Evolutionary conservation across 257 asterid genomes (phyloP).

Genomic region (Solanum etuberosum): DNA sequence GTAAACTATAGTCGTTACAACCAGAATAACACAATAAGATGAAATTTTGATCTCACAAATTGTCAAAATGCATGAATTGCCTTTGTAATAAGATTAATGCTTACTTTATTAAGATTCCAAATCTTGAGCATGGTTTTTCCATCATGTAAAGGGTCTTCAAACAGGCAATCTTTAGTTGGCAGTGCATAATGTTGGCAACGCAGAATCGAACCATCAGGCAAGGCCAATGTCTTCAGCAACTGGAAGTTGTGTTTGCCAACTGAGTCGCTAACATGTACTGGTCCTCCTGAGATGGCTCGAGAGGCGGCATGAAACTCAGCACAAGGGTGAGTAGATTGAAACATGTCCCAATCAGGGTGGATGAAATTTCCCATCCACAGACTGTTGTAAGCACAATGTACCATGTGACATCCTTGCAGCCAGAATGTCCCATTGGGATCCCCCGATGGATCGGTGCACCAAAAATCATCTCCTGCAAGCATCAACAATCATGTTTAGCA

Average conservation of each 20-base stretch:
- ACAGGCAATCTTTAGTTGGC: slow-evolving; percentile 56
- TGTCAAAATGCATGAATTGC: not conserved
- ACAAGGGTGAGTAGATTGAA: slow-evolving; percentile 27
- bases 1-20: slow-evolving; percentile 4
- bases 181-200: slow-evolving; percentile 51
- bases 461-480: slow-evolving; percentile 20
- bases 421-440: slow-evolving; percentile 25
- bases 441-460: slow-evolving; percentile 28
- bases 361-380: slow-evolving; percentile 29
- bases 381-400: slow-evolving; percentile 31
- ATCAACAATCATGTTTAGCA: not conserved
- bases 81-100: not conserved
- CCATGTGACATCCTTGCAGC: slow-evolving; percentile 35
- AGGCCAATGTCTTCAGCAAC: slow-evolving; percentile 44
- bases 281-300: slow-evolving; percentile 31
- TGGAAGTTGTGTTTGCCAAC: slow-evolving; percentile 52
- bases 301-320: slow-evolving; percentile 30
- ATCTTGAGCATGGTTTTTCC: slow-evolving; percentile 61
- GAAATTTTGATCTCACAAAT: not conserved
- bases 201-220: slow-evolving; percentile 56
- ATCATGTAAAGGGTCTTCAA: slow-evolving; percentile 54
- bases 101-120: slow-evolving; percentile 59
- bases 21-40: not conserved
- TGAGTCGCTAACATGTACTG: slow-evolving; percentile 31
- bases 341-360: slow-evolving; percentile 37